Percentiles rank a stretch among this genome's conserved stretches.
Conservation (phyloP, 2,329 filamentous ascomycete genomes). For the Ceratocystis cubensis region DNA sequence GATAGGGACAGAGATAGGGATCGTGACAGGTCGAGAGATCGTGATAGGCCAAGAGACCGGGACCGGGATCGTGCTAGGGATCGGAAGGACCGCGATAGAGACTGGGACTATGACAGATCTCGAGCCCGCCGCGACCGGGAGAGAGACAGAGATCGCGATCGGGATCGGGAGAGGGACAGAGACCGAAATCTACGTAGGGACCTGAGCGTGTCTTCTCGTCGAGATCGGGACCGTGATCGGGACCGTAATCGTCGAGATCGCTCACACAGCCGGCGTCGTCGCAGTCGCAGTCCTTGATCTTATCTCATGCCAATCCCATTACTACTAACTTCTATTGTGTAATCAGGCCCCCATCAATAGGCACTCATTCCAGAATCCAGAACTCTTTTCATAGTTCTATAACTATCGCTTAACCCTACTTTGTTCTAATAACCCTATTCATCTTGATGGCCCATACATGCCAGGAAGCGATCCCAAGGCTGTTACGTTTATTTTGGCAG, state of each 20-base stretch:
- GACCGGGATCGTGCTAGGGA: conserved; percentile 21
- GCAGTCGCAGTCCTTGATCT: conserved; percentile 9
- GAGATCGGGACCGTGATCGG: conserved; percentile 15
- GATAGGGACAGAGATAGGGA: conserved; percentile 26
- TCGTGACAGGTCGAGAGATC: conserved; percentile 24
- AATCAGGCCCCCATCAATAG: not conserved
- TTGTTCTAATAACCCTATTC: too few species aligned
- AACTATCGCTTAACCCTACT: too few species aligned
- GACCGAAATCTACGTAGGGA: conserved; percentile 12
- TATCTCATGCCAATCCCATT: not conserved
- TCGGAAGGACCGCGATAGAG: conserved; percentile 20
- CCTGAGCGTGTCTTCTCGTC: conserved; percentile 8
- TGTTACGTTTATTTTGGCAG: not conserved
- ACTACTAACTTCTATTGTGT: not conserved
- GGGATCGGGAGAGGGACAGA: conserved; percentile 20
- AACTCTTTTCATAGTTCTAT: not conserved
- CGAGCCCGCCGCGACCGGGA: conserved; percentile 22
- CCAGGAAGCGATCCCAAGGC: not conserved
- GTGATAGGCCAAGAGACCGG: conserved; percentile 23
- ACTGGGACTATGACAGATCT: conserved; percentile 26
- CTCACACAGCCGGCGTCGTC: conserved; percentile 10
- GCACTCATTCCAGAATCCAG: not conserved
- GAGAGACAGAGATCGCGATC: conserved; percentile 21
- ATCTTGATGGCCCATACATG: not conserved
- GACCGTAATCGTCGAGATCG: conserved; percentile 14